These are phyloP conservation scores for Maudiozyma saulgeensis DNA, from an alignment of 805 yeast species.

Conservation along the genomic window DNA sequence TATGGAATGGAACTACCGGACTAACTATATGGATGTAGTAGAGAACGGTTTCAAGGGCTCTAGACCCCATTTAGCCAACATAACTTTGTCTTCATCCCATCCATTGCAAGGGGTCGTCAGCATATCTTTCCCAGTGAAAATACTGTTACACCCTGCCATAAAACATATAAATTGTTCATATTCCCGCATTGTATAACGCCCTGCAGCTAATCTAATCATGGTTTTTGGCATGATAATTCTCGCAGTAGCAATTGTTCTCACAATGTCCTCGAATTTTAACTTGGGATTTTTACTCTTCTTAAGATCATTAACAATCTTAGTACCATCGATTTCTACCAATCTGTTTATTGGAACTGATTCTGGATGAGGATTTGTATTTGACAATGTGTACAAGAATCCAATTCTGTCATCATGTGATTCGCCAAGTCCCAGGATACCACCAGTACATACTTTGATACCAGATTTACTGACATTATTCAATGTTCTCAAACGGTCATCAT, in stretches of 20 bases:
- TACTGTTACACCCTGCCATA: conserved; percentile 71
- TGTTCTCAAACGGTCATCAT: conserved; percentile 62
- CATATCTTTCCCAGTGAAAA: conserved; percentile 75
- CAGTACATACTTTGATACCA: conserved; percentile 64
- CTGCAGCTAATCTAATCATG: conserved; percentile 70
- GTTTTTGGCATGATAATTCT: conserved; percentile 64
- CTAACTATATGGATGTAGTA: neutral
- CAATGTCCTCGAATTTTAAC: conserved; percentile 49
- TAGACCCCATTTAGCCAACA: conserved; percentile 65
- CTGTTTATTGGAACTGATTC: conserved; percentile 76
- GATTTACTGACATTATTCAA: conserved; percentile 53
- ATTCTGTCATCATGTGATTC: conserved; percentile 65
- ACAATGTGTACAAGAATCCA: conserved; percentile 54
- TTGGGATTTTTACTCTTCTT: conserved; percentile 32
- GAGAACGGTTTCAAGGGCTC: conserved; percentile 43
- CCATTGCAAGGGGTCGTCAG: conserved; percentile 75
- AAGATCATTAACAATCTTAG: conserved; percentile 58
- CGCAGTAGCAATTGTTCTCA: conserved; percentile 69
- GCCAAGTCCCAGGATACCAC: conserved; percentile 73
- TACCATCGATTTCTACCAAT: conserved; percentile 69
- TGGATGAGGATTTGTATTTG: conserved; percentile 65
- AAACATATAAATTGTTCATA: conserved; percentile 66
- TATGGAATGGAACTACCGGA: neutral
- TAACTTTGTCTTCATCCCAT: conserved; percentile 69
- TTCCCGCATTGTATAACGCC: conserved; percentile 73